phyloP scores from a whole-genome alignment of 73 alveolate genomes.

The Paramecium sexaurelia region DNA sequence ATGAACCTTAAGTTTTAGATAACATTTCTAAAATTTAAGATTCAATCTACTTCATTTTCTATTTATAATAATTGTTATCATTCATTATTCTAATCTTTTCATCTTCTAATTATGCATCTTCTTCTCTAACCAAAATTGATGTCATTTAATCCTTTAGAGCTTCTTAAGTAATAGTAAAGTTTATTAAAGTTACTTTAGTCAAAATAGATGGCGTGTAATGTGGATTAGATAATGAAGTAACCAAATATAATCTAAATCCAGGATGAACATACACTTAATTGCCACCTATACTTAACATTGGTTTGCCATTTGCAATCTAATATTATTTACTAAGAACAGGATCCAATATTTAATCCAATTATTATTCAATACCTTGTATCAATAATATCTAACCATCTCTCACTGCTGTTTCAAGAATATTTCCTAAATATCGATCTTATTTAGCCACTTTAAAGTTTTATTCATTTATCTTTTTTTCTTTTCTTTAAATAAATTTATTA shows the following conservation, averaged over 20 bases:
- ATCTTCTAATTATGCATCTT: constrained; percentile 95
- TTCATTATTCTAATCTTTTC: constrained; percentile 90
- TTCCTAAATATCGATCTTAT: constrained; percentile 46
- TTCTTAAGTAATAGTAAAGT: constrained; percentile 97
- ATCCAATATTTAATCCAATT: constrained; percentile 91
- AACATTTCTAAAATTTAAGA: constrained; percentile 82
- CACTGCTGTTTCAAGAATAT: constrained; percentile 80
- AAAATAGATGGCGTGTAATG: constrained; percentile 96
- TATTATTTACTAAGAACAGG: constrained; percentile 85
- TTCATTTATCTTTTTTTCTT: constrained; percentile 78
- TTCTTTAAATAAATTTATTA: constrained; percentile 88
- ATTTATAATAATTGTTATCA: constrained; percentile 85
- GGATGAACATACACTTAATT: constrained; percentile 75
- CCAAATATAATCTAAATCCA: constrained; percentile 90
- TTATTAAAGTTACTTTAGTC: constrained; percentile 94
- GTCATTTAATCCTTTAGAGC: constrained; percentile 95
- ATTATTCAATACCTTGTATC: constrained; percentile 89
- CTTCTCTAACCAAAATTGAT: constrained; percentile 92
- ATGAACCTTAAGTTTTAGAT: constrained; percentile 83
- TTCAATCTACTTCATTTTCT: constrained; percentile 85
- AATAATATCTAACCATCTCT: constrained; percentile 88
- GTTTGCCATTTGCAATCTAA: constrained; percentile 84
- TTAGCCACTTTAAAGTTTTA: constrained; percentile 52
- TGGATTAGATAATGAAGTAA: constrained; percentile 95
- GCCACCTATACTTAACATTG: constrained; percentile 83